Evolutionary conservation across 208 protist species (phyloP), one percentile per base, ranked within the genome.

Genomic region (Trypanosoma melophagium): DNA sequence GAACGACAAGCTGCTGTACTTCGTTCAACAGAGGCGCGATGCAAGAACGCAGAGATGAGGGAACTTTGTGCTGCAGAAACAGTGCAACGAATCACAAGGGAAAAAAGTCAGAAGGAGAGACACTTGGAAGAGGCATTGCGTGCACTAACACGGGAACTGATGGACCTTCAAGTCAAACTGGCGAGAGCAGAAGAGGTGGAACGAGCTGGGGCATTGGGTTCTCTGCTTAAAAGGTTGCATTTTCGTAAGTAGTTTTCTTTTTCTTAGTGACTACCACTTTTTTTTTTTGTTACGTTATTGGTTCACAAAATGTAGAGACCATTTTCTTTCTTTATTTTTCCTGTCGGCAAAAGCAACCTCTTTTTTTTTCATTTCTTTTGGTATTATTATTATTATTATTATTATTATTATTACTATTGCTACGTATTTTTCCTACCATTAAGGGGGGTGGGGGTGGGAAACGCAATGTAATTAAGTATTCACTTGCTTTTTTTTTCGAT

Each of bases 91-190:
- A 52, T 91, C 22, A 72, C 80, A 22, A 55, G 74, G 22, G 60
- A 75, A 53, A 81, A 83, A 47, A 84, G 77, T 24, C 71, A 86
- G 58, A 81, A 83, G 60, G 85, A 92, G 53, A 71, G 74, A 54
- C 59, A 81, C 4, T 69, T 89, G 28, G 84, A 94, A 64, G 85
- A 94, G 66, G 70, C 77, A 13, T 72, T 87, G 19, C 83, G 84
- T 19, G 70, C 70, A 25, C 74, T 77, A 3, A 86, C 85, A 42
- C 72, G 76, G 4, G 80, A 87, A 60, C 66, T 94, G 21, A 86
- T 92, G 81, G 81, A 91, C 31, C 45, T 67, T 56, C 81, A 92
- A 69, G 80, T 77, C 2, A 61, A 70, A n/a, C 55, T 85, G 49
- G 78, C 80, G 7, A 64, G 76, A n/a, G 52, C 58, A 69, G 69